Base-by-base conservation (phyloP, 768 basidiomycete genomes). In the Boletus subcaerulescens region DNA sequence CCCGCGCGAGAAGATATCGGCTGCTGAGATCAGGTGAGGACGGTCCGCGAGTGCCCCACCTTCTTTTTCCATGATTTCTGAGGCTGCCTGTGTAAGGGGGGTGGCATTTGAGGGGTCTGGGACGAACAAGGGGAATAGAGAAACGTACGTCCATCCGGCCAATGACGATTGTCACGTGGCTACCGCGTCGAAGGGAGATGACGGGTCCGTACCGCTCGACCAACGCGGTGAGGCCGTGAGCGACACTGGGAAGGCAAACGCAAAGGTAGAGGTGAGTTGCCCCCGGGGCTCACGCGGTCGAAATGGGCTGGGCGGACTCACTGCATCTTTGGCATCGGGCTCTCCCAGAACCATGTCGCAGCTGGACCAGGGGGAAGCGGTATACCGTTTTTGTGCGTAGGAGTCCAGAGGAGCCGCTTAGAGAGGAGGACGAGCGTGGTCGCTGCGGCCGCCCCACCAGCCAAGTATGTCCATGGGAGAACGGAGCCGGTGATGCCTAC, bases 1-100 rank as follows among this genome's bases (percentile, higher is more conserved):
- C 0, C 79, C 81, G 2, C 77, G 77, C 0, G 78, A 80, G 1
- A 85, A 68, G 0, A 80, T 80, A 42, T 84, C 82, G 2, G 78
- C 77, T 0, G 76, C 83, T 0, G 84, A 74, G 43, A 84, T 78
- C 18, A 67, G 70, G 3, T 61, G 60, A 12, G 83, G 83, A 33
- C 84, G 68, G 58, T 85, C 83, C 0, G 73, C 76, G 14, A 79
- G 69, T 0, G 70, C 59, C 0, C 75, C 78, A 0, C 83, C 81
- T 60, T 83, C 78, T 44, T 80, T 79, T 64, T 84, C 84, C 81
- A 85, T 80, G 52, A 85, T 78, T 5, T 84, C 80, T 0, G 78
- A 70, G 0, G 82, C 82, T 4, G 77, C 77, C 64, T 83, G 71
- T 78, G 75, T 50, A 80, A 74, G 2, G 29, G n/a, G 32, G 80